Percentiles rank a stretch among this genome's conserved stretches.
phyloP scores from a whole-genome alignment of 31 red algal genomes.

The Asparagopsis taxiformis region DNA sequence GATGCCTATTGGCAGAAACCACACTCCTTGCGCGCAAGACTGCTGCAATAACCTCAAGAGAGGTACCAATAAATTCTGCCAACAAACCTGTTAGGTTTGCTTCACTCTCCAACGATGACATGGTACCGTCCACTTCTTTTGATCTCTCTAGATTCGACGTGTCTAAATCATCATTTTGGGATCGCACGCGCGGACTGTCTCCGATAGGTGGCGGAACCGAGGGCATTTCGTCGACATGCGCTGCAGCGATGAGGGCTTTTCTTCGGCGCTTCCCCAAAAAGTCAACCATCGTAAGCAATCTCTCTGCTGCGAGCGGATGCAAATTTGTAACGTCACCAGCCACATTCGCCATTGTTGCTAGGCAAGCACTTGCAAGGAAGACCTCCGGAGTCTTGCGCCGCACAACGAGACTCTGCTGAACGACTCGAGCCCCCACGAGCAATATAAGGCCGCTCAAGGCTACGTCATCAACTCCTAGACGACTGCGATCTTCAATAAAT shows the following conservation, averaged over 20 bases:
- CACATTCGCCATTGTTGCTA: constrained; percentile 58
- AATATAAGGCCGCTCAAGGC: constrained; percentile 40
- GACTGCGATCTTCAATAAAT: constrained; percentile 35
- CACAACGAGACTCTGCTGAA: constrained; percentile 52
- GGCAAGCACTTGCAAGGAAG: constrained; percentile 25
- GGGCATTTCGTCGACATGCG: constrained; percentile 28
- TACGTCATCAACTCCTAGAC: constrained; percentile 26
- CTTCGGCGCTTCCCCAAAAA: constrained; percentile 45
- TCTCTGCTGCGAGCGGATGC: constrained; percentile 45
- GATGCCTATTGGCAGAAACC: constrained; percentile 48
- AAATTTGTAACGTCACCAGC: constrained; percentile 41
- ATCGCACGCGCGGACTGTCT: constrained; percentile 8
- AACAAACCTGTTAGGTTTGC: constrained; percentile 12
- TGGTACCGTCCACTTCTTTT: too few relatives aligned
- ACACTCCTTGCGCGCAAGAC: constrained; percentile 43
- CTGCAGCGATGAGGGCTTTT: constrained; percentile 18
- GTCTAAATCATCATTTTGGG: background rate
- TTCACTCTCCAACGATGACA: constrained; percentile 5
- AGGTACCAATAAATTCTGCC: constrained; percentile 32
- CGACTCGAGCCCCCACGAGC: constrained; percentile 29
- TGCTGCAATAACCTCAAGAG: constrained; percentile 40
- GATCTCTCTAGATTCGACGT: background rate
- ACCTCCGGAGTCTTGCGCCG: constrained; percentile 19
- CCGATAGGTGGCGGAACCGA: constrained; percentile 24
- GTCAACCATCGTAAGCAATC: constrained; percentile 43